Percentiles rank a stretch among this genome's conserved stretches.
phyloP scores from a whole-genome alignment of 352 stramenopile species.

The Lagenidium giganteum region DNA sequence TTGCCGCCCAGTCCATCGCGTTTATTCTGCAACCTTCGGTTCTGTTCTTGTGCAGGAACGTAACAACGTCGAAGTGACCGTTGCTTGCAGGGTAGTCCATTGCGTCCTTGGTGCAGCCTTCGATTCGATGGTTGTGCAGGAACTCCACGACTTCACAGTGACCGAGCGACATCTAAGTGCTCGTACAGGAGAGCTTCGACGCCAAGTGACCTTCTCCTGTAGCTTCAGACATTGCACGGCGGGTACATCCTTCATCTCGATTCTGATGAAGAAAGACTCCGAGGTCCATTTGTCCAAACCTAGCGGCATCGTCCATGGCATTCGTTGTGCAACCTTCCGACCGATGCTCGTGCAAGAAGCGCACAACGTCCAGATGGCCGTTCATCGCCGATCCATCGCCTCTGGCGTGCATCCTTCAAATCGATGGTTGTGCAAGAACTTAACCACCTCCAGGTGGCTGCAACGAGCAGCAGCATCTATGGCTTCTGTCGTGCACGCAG shows the following conservation, averaged over 20 bases:
- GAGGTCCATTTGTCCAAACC: too few relatives aligned
- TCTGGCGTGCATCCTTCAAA: constrained; percentile 61
- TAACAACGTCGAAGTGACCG: constrained; percentile 42
- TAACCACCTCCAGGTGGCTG: constrained; percentile 56
- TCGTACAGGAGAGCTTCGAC: too few relatives aligned
- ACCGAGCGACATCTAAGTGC: constrained; percentile 61
- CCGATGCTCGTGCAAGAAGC: constrained; percentile 57
- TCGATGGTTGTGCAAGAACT: constrained; percentile 66
- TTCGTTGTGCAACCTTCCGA: constrained; percentile 64
- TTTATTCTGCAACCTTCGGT: constrained; percentile 46
- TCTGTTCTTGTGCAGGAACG: constrained; percentile 52
- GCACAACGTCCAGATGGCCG: constrained; percentile 60
- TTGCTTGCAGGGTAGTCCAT: constrained; percentile 69
- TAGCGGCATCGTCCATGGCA: constrained; percentile 57
- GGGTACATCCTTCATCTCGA: too few relatives aligned
- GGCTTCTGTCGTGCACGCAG: constrained; percentile 65
- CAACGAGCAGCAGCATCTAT: constrained; percentile 79
- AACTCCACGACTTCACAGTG: constrained; percentile 60
- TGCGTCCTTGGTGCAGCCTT: constrained; percentile 23
- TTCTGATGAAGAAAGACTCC: too few relatives aligned
- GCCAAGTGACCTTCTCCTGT: too few relatives aligned
- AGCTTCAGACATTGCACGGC: too few relatives aligned
- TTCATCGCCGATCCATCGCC: constrained; percentile 64
- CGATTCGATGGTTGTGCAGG: constrained; percentile 41
- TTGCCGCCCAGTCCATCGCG: constrained; percentile 59